These are phyloP conservation scores for Prototheca cutis DNA, from an alignment of 163 green algal species.

Conservation along the genomic window DNA sequence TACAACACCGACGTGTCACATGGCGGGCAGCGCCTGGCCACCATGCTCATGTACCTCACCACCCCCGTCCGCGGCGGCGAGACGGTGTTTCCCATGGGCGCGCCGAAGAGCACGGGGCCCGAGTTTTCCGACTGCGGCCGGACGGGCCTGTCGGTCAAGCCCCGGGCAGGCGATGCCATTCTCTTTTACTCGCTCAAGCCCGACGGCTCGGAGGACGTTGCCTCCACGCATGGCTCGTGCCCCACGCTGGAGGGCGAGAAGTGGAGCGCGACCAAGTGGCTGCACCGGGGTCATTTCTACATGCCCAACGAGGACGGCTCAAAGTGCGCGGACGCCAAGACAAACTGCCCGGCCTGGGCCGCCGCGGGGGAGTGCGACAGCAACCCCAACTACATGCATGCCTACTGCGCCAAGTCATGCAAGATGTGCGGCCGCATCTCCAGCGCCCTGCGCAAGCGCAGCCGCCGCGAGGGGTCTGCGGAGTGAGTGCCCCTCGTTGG, in stretches of 20 bases:
- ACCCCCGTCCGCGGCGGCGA: slow-evolving; percentile 45
- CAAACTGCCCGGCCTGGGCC: slow-evolving; percentile 27
- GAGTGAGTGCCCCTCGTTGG: too few species aligned
- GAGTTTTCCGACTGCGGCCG: slow-evolving; percentile 56
- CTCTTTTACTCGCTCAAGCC: slow-evolving; percentile 73
- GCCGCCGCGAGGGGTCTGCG: too few species aligned
- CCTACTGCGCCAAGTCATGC: slow-evolving; percentile 7
- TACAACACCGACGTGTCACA: slow-evolving; percentile 44
- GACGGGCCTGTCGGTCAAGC: slow-evolving; percentile 58
- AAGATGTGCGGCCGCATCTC: neutral
- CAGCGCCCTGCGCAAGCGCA: too few species aligned
- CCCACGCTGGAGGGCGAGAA: slow-evolving; percentile 63
- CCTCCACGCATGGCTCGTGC: slow-evolving; percentile 61
- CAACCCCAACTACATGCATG: slow-evolving; percentile 18
- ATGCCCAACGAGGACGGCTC: neutral
- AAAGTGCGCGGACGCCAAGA: slow-evolving; percentile 17
- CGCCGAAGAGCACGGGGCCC: slow-evolving; percentile 9
- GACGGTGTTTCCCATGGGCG: slow-evolving; percentile 37
- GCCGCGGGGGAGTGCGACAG: slow-evolving; percentile 15
- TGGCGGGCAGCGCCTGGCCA: slow-evolving; percentile 75
- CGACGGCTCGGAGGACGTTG: slow-evolving; percentile 49
- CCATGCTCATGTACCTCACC: slow-evolving; percentile 78
- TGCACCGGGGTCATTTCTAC: slow-evolving; percentile 41
- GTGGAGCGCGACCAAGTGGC: slow-evolving; percentile 75
- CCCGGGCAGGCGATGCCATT: slow-evolving; percentile 58